Percentiles rank a stretch among this genome's conserved stretches.
Conservation (phyloP, 495 filamentous ascomycete species). For the Annulohypoxylon bovei region DNA sequence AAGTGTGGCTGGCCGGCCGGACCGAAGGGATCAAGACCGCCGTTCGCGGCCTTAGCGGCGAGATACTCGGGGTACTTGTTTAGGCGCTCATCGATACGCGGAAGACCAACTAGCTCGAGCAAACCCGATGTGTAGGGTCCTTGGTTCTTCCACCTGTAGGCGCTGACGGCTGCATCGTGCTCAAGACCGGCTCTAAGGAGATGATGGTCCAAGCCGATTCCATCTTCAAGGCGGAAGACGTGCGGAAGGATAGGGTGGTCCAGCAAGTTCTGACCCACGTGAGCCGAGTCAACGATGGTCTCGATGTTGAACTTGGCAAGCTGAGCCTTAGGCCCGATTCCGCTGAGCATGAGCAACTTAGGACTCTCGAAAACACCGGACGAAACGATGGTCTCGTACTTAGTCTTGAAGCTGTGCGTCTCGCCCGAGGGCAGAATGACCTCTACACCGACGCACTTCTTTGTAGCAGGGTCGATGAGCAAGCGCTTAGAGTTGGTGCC, state of each 20-base stretch:
- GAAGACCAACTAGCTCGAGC: slow-evolving; percentile 66
- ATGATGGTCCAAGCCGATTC: slow-evolving; percentile 62
- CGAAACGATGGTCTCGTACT: slow-evolving; percentile 67
- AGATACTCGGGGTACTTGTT: slow-evolving; percentile 60
- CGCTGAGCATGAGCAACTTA: slow-evolving; percentile 69
- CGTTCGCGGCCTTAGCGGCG: slow-evolving; percentile 60
- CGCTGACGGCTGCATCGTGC: slow-evolving; percentile 55
- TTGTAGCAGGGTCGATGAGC: slow-evolving; percentile 57
- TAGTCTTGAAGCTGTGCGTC: slow-evolving; percentile 53
- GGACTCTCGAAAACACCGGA: slow-evolving; percentile 67
- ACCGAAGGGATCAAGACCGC: slow-evolving; percentile 66
- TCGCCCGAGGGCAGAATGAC: slow-evolving; percentile 53
- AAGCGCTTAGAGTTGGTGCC: slow-evolving; percentile 61
- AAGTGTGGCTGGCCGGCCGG: slow-evolving; percentile 70
- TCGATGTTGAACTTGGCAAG: slow-evolving; percentile 62
- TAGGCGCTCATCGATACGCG: slow-evolving; percentile 64
- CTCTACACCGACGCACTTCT: slow-evolving; percentile 50
- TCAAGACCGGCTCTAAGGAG: slow-evolving; percentile 61
- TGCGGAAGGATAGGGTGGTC: slow-evolving; percentile 66
- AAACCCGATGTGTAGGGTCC: slow-evolving; percentile 63
- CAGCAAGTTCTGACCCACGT: slow-evolving; percentile 67
- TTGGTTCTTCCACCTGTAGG: slow-evolving; percentile 59
- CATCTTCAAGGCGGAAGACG: slow-evolving; percentile 66
- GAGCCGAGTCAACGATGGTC: slow-evolving; percentile 59
- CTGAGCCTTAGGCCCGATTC: slow-evolving; percentile 64